Evolutionary conservation across 345 rosid species (phyloP).

Genomic region (Lepidium didymum): DNA sequence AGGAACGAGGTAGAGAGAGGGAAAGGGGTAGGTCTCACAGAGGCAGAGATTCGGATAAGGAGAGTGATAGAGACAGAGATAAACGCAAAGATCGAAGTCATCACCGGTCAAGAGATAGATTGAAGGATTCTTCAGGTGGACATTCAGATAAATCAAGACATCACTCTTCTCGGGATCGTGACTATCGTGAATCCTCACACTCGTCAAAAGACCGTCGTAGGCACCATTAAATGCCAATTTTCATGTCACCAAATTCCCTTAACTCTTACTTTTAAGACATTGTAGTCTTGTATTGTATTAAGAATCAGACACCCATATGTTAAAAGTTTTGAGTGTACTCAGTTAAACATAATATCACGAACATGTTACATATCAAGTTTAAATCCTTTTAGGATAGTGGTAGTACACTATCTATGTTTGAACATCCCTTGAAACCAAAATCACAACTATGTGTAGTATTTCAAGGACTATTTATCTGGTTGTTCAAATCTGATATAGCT

Average conservation of each 20-base stretch:
- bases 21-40: slow-evolving; percentile 63
- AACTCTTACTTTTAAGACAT: not conserved
- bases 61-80: slow-evolving; percentile 70
- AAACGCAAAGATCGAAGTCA: slow-evolving; percentile 57
- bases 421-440: no score
- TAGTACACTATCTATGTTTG: no score
- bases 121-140: slow-evolving; percentile 60
- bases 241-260: not conserved
- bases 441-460: no score
- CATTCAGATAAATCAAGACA: slow-evolving; percentile 62
- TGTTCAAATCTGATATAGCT: no score
- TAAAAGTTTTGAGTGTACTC: not conserved
- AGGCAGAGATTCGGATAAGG: slow-evolving; percentile 72
- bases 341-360: not conserved
- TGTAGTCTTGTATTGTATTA: not conserved
- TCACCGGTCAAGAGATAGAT: slow-evolving; percentile 63
- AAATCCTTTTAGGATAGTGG: no score
- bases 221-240: not conserved
- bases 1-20: slow-evolving; percentile 41
- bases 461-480: no score
- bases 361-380: no score
- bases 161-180: slow-evolving; percentile 62
- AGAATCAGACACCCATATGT: not conserved
- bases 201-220: slow-evolving; percentile 23
- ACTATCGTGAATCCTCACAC: slow-evolving; percentile 9